Evolutionary conservation across 192 early-diverging fungal species (phyloP).

Genomic region (Rhizophlyctis rosea): DNA sequence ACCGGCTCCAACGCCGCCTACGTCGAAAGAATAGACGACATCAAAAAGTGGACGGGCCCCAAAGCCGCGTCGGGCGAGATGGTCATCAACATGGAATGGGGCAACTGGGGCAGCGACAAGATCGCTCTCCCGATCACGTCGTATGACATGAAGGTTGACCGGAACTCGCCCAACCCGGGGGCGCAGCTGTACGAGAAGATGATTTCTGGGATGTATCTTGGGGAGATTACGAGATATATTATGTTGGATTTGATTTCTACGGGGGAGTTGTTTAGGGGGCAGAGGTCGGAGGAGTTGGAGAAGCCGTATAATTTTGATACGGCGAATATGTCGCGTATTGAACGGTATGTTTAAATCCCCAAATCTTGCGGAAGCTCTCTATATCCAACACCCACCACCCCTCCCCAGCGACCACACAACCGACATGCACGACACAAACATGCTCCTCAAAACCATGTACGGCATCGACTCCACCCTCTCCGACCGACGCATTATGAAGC

Average conservation of each 20-base stretch:
- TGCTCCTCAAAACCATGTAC: conserved; percentile 63
- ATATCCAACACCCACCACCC: neutral
- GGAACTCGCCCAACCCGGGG: conserved; percentile 69
- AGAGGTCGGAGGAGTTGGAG: conserved; percentile 59
- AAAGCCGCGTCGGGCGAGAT: conserved; percentile 57
- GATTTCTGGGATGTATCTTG: conserved; percentile 92
- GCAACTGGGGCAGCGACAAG: conserved; percentile 70
- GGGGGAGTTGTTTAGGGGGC: conserved; percentile 70
- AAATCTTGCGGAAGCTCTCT: no score
- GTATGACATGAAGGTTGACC: conserved; percentile 81
- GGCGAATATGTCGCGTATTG: conserved; percentile 52
- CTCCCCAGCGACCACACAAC: conserved; percentile 53
- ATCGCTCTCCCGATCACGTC: conserved; percentile 75
- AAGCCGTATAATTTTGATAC: conserved; percentile 73
- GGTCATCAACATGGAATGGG: conserved; percentile 96
- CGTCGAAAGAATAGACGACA: conserved; percentile 70
- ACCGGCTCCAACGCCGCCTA: conserved; percentile 96
- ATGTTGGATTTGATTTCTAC: conserved; percentile 77
- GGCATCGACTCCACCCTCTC: conserved; percentile 55
- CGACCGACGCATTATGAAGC: conserved; percentile 70
- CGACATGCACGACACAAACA: conserved; percentile 56
- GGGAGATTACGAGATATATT: conserved; percentile 82
- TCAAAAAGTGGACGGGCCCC: conserved; percentile 70
- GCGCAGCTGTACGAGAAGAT: conserved; percentile 94
- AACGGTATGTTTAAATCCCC: conserved; percentile 27